Conservation (phyloP, 805 yeast genomes). For the Wickerhamiella musiphila region DNA sequence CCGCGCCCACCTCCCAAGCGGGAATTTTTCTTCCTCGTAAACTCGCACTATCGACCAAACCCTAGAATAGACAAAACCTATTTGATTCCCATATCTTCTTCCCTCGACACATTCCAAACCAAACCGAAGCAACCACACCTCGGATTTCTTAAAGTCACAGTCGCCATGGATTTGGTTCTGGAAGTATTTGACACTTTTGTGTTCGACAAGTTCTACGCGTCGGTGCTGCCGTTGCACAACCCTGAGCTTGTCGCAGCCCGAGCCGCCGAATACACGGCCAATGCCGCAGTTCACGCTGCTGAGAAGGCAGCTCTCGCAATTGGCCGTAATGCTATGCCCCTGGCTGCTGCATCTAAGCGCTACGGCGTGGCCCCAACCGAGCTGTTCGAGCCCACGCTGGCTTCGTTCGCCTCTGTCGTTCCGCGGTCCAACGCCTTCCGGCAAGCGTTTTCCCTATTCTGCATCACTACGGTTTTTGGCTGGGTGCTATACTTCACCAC, state of each 20-base stretch:
- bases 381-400: constrained; percentile 37
- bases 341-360: constrained; percentile 7
- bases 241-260: constrained; percentile 3
- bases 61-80: too few species aligned
- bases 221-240: constrained; percentile 32
- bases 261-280: not conserved
- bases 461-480: constrained; percentile 67
- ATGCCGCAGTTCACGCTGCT: not conserved
- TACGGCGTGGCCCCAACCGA: constrained; percentile 28
- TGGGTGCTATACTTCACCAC: constrained; percentile 61
- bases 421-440: constrained; percentile 58
- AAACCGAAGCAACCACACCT: too few species aligned
- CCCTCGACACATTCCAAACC: too few species aligned
- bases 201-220: constrained; percentile 62
- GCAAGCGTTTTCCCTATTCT: constrained; percentile 47
- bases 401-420: constrained; percentile 48
- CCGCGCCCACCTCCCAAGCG: too few species aligned
- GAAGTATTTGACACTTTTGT: constrained; percentile 60
- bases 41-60: too few species aligned
- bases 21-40: too few species aligned
- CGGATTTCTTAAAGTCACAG: too few species aligned
- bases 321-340: constrained; percentile 1
- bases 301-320: constrained; percentile 3
- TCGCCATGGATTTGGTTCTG: constrained; percentile 72
- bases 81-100: too few species aligned